A percentile compares a stretch with the other conserved stretches of the same genome.
Evolutionary conservation across 1,139 yeast genomes (phyloP).

Genomic region (Candida frijolesensis): DNA sequence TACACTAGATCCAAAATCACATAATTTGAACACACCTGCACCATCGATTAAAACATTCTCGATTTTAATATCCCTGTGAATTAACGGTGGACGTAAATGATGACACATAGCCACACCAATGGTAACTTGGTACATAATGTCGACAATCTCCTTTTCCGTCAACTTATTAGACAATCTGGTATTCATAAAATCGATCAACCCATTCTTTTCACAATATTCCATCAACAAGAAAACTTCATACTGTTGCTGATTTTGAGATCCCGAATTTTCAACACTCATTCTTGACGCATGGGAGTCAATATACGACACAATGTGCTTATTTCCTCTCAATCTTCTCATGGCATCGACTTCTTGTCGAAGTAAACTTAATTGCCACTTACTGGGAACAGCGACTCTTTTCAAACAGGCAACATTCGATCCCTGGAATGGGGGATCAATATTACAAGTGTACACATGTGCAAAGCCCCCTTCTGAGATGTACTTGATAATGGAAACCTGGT

Average conservation of each 20-base stretch:
- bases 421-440: slow-evolving; percentile 51
- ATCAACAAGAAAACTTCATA: slow-evolving; percentile 89
- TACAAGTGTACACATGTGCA: slow-evolving; percentile 75
- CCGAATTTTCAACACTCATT: slow-evolving; percentile 21
- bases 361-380: slow-evolving; percentile 65
- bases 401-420: slow-evolving; percentile 61
- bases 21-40: slow-evolving; percentile 72
- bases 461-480: slow-evolving; percentile 77
- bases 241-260: slow-evolving; percentile 39
- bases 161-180: slow-evolving; percentile 80
- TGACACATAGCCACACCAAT: slow-evolving; percentile 90
- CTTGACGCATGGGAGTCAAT: slow-evolving; percentile 96
- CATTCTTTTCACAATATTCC: slow-evolving; percentile 90
- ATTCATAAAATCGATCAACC: slow-evolving; percentile 92
- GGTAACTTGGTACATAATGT: slow-evolving; percentile 81
- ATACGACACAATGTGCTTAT: slow-evolving; percentile 80
- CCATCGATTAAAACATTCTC: slow-evolving; percentile 87
- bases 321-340: slow-evolving; percentile 78
- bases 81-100: slow-evolving; percentile 73
- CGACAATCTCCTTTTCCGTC: slow-evolving; percentile 78
- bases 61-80: slow-evolving; percentile 93
- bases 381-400: slow-evolving; percentile 75
- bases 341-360: slow-evolving; percentile 81
- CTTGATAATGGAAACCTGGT: slow-evolving; percentile 55
- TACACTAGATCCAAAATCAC: slow-evolving; percentile 95